These are phyloP conservation scores for Mycosphaerelloides madeirae DNA, from an alignment of 2,329 filamentous ascomycete species.

Conservation along the genomic window DNA sequence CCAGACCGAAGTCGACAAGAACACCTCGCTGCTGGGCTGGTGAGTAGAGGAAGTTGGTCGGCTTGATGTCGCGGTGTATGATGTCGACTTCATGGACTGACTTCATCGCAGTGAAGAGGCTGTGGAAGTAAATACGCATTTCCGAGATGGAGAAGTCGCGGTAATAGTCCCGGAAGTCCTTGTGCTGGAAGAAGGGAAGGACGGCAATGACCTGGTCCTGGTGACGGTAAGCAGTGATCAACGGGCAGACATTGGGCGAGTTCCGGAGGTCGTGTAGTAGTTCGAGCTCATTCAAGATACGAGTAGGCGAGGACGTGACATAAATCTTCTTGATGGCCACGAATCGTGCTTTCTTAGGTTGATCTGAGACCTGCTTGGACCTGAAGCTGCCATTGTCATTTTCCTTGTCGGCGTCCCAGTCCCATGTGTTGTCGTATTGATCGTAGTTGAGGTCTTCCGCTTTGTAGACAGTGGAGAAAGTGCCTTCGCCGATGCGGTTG, in stretches of 20 bases:
- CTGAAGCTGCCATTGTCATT: constrained; percentile 16
- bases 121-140: constrained; percentile 84
- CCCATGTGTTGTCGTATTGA: constrained; percentile 80
- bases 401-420: constrained; percentile 54
- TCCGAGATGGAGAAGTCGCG: constrained; percentile 80
- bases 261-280: constrained; percentile 80
- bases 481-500: constrained; percentile 96
- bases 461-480: constrained; percentile 98
- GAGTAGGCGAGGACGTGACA: constrained; percentile 87
- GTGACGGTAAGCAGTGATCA: constrained; percentile 94
- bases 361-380: constrained; percentile 13
- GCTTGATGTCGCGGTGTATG: constrained; percentile 63
- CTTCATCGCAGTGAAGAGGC: constrained; percentile 76
- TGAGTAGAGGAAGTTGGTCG: constrained; percentile 95
- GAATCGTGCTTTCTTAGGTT: constrained; percentile 57
- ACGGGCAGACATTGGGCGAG: constrained; percentile 80
- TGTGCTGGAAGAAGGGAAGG: constrained; percentile 90
- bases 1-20: constrained; percentile 97
- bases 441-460: constrained; percentile 89
- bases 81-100: constrained; percentile 81
- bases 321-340: constrained; percentile 99
- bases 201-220: constrained; percentile 94
- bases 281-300: constrained; percentile 95
- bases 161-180: constrained; percentile 93
- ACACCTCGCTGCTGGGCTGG: constrained; percentile 75